phyloP scores from a whole-genome alignment of 768 basidiomycete species.

The Lyophyllum shimeji region DNA sequence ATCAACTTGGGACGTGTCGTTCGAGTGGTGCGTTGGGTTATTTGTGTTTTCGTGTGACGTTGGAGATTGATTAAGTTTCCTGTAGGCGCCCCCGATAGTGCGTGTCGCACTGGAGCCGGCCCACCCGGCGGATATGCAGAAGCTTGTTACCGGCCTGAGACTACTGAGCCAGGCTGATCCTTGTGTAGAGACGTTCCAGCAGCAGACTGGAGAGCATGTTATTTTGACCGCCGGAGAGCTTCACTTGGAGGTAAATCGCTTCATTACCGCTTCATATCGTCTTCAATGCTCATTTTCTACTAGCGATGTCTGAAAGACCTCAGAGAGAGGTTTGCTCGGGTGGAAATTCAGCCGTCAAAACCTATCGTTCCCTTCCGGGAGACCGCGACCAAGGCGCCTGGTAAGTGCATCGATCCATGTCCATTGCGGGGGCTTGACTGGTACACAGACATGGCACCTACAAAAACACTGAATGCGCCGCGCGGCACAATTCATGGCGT shows the following conservation, averaged over 20 bases:
- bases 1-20: constrained; percentile 79
- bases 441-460: constrained; percentile 80
- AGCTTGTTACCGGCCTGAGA: constrained; percentile 82
- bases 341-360: constrained; percentile 91
- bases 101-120: constrained; percentile 91
- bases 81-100: constrained; percentile 89
- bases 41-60: background rate
- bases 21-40: constrained; percentile 48
- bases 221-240: constrained; percentile 95
- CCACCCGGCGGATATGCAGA: constrained; percentile 82
- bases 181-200: constrained; percentile 96
- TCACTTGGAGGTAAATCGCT: constrained; percentile 77
- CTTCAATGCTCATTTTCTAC: background rate
- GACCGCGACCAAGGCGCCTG: constrained; percentile 79
- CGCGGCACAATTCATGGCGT: constrained; percentile 79
- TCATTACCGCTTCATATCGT: background rate
- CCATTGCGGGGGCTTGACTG: background rate
- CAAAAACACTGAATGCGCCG: constrained; percentile 65
- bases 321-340: constrained; percentile 90
- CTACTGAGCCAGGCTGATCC: constrained; percentile 94
- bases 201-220: constrained; percentile 96
- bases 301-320: constrained; percentile 96
- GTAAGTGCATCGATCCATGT: constrained; percentile 34
- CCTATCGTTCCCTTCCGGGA: constrained; percentile 98
- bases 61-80: constrained; percentile 7